Conservation (phyloP, 441 rosid species). For the Pelargonium cotyledonis region DNA sequence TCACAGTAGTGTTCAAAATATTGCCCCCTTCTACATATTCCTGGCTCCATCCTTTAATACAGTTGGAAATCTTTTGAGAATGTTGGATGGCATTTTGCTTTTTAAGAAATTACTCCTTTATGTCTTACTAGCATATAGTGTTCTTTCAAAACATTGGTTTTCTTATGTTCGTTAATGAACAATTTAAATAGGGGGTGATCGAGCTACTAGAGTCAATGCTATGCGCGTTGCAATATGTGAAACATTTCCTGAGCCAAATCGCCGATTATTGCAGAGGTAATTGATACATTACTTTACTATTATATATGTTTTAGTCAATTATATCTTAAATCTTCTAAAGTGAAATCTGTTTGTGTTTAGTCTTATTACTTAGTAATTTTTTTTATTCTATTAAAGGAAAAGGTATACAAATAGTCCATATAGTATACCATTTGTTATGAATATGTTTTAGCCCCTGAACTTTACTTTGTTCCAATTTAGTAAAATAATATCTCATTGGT, state of each 20-base stretch:
- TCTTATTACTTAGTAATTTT: not conserved
- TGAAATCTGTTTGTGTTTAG: not conserved
- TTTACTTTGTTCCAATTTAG: too few relatives aligned
- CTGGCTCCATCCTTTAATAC: not conserved
- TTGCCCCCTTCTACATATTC: not conserved
- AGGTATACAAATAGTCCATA: too few relatives aligned
- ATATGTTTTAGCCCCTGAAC: too few relatives aligned
- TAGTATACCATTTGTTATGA: too few relatives aligned
- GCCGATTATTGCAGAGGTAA: constrained; percentile 93
- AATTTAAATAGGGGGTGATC: constrained; percentile 56
- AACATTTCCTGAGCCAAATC: constrained; percentile 98
- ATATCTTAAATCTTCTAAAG: not conserved
- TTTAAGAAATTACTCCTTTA: not conserved
- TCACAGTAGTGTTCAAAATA: not conserved
- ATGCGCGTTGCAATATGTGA: constrained; percentile 87
- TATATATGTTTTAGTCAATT: not conserved
- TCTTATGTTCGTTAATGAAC: constrained; percentile 16
- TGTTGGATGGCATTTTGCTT: not conserved
- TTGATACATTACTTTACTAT: constrained; percentile 6
- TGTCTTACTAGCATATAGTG: constrained; percentile 3
- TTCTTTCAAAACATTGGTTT: constrained; percentile 18
- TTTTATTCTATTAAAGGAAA: not conserved
- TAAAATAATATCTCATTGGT: too few relatives aligned
- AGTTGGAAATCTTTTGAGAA: not conserved
- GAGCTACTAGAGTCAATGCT: constrained; percentile 58